Conservation (phyloP, 2,329 filamentous ascomycete species). For the Stagonosporopsis vannaccii region DNA sequence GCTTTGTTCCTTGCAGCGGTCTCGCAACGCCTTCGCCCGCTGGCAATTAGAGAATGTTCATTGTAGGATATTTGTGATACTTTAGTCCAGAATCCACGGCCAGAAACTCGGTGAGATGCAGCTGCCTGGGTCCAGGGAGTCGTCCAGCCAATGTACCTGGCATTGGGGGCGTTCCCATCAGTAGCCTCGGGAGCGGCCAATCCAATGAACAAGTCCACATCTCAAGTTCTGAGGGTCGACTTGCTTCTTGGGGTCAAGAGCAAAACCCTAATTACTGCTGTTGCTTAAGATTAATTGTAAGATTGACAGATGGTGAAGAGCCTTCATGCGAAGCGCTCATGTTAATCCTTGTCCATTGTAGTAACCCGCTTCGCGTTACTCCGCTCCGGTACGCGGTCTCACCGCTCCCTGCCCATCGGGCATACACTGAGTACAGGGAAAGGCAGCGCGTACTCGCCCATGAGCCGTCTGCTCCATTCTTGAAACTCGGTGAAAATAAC, state of each 20-base stretch:
- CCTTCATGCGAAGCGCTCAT: not conserved
- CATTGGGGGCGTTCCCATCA: conserved; percentile 13
- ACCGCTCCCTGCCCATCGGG: conserved; percentile 6
- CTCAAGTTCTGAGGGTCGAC: conserved; percentile 17
- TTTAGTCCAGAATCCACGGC: conserved; percentile 2
- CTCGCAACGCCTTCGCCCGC: not conserved
- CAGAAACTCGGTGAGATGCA: conserved; percentile 13
- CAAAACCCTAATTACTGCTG: conserved; percentile 12
- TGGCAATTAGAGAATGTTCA: not conserved
- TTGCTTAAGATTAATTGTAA: conserved; percentile 21
- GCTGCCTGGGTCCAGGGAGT: not conserved
- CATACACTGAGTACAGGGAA: conserved; percentile 4
- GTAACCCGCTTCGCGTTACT: conserved; percentile 6
- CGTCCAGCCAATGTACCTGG: conserved; percentile 12
- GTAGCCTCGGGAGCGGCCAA: conserved; percentile 18
- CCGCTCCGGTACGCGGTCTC: conserved; percentile 8
- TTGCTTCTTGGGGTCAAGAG: conserved; percentile 24
- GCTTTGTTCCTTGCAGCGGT: conserved; percentile 1
- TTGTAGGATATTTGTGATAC: conserved; percentile 2
- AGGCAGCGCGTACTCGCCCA: conserved; percentile 1
- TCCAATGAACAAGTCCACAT: conserved; percentile 12
- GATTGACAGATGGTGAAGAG: not conserved
- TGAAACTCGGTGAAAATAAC: conserved; percentile 10
- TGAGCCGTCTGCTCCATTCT: conserved; percentile 11
- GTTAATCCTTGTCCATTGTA: conserved; percentile 2